phyloP scores from a whole-genome alignment of 2,329 filamentous ascomycete genomes.

The Penicillium capsulatum region DNA sequence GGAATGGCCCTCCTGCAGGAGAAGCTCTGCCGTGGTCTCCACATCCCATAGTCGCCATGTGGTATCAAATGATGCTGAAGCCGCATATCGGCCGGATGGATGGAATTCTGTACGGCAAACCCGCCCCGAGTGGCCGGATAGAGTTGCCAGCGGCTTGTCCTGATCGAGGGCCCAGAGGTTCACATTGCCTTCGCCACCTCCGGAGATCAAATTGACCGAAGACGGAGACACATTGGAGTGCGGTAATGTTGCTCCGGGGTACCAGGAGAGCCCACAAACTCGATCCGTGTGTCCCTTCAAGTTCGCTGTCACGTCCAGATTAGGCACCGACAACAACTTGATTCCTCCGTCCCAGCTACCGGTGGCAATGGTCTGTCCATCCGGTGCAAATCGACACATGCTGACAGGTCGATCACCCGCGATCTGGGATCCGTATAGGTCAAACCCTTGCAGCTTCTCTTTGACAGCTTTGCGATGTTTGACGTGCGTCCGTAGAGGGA shows the following conservation, averaged over 20 bases:
- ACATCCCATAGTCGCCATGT: constrained; percentile 98
- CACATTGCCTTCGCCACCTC: constrained; percentile 81
- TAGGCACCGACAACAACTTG: constrained; percentile 78
- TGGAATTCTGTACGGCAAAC: constrained; percentile 94
- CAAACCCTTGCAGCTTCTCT: constrained; percentile 74
- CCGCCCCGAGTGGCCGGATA: constrained; percentile 78
- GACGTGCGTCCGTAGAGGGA: constrained; percentile 83
- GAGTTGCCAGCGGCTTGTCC: constrained; percentile 76
- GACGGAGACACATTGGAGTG: constrained; percentile 66
- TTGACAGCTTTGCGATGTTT: constrained; percentile 88
- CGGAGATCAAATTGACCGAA: constrained; percentile 79
- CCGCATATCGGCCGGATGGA: constrained; percentile 81
- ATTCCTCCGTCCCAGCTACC: constrained; percentile 92
- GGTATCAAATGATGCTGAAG: constrained; percentile 91
- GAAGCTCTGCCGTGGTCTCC: constrained; percentile 73
- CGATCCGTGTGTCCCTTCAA: constrained; percentile 83
- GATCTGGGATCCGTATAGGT: constrained; percentile 89
- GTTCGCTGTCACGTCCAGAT: constrained; percentile 69
- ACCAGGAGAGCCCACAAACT: constrained; percentile 87
- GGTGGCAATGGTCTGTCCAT: constrained; percentile 75
- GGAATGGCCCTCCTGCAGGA: constrained; percentile 91
- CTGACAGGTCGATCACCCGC: constrained; percentile 86
- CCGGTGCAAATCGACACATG: constrained; percentile 85
- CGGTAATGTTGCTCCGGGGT: constrained; percentile 72
- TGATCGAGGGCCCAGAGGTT: constrained; percentile 86